phyloP scores from a whole-genome alignment of 495 filamentous ascomycete species.

The Pyrenula massariospora region DNA sequence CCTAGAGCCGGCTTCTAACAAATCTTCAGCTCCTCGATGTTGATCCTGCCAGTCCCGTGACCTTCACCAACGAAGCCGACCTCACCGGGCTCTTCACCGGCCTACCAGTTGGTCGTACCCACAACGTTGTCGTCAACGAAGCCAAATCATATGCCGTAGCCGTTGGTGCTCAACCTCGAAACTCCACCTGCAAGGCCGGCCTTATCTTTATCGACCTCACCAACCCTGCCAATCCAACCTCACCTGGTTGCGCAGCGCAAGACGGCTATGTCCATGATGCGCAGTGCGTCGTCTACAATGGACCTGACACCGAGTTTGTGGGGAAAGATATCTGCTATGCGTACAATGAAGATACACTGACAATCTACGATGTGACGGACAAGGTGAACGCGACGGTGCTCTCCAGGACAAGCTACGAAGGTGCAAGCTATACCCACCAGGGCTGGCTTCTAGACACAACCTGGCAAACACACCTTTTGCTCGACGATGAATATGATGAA shows the following conservation, averaged over 20 bases:
- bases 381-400: slow-evolving; percentile 35
- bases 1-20: background rate
- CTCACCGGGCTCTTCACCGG: slow-evolving; percentile 16
- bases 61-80: slow-evolving; percentile 20
- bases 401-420: slow-evolving; percentile 43
- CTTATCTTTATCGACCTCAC: slow-evolving; percentile 44
- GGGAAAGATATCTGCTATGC: slow-evolving; percentile 49
- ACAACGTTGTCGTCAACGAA: slow-evolving; percentile 42
- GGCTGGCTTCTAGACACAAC: slow-evolving; percentile 44
- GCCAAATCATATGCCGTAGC: slow-evolving; percentile 38
- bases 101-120: slow-evolving; percentile 33
- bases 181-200: slow-evolving; percentile 30
- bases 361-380: slow-evolving; percentile 45
- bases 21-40: slow-evolving; percentile 1
- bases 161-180: slow-evolving; percentile 34
- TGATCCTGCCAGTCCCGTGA: slow-evolving; percentile 12
- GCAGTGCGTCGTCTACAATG: slow-evolving; percentile 46
- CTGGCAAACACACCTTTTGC: slow-evolving; percentile 41
- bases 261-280: slow-evolving; percentile 54
- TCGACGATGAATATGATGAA: slow-evolving; percentile 54
- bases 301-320: slow-evolving; percentile 38
- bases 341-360: slow-evolving; percentile 39
- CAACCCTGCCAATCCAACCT: slow-evolving; percentile 34
- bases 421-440: slow-evolving; percentile 49
- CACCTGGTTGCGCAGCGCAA: slow-evolving; percentile 35